Base-by-base conservation (phyloP, 441 rosid genomes). In the Biscutella auriculata region DNA sequence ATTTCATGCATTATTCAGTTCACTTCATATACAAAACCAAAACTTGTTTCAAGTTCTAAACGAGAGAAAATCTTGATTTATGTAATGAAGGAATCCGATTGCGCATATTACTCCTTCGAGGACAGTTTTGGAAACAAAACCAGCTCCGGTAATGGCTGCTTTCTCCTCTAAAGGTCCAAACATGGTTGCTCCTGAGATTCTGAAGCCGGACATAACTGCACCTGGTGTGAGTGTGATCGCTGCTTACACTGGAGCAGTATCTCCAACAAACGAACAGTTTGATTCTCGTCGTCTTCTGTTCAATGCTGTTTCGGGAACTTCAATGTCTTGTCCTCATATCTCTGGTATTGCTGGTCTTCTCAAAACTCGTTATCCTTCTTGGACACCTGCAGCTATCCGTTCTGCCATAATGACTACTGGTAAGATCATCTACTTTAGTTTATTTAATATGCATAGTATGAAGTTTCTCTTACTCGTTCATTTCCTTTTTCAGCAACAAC, bases 381-480 rank as follows among this genome's bases (percentile, higher is more conserved):
- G 92, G 92, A 79, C 77, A 56, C 84, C 91, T 9, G 77, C 87
- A 0, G 83, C 87, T 28, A 76, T 81, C 42, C 76, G 58, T 49
- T 84, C 87, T 40, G 87, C 87, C 29, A 81, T 81, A 45, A 79
- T 81, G 87, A 84, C 91, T 8, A 72, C 82, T 0, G 91, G 91
- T 77, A 62, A 23, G 36, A n/a, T n/a, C n/a, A n/a, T n/a, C n/a
- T n/a, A n/a, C n/a, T n/a, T n/a, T n/a, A n/a, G n/a, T n/a, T n/a
- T n/a, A n/a, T n/a, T n/a, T n/a, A n/a, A n/a, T n/a, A n/a, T n/a
- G n/a, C n/a, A n/a, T n/a, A n/a, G n/a, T n/a, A n/a, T n/a, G n/a
- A n/a, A n/a, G n/a, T n/a, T n/a, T n/a, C n/a, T n/a, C n/a, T 37
- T 36, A 44, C 12, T 21, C 5, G 53, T 34, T 41, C 1, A 10